Evolutionary conservation across 1,284 basidiomycete genomes (phyloP), one percentile per base, ranked within the genome.

Genomic region (Anthracocystis panici-leucophaei): DNA sequence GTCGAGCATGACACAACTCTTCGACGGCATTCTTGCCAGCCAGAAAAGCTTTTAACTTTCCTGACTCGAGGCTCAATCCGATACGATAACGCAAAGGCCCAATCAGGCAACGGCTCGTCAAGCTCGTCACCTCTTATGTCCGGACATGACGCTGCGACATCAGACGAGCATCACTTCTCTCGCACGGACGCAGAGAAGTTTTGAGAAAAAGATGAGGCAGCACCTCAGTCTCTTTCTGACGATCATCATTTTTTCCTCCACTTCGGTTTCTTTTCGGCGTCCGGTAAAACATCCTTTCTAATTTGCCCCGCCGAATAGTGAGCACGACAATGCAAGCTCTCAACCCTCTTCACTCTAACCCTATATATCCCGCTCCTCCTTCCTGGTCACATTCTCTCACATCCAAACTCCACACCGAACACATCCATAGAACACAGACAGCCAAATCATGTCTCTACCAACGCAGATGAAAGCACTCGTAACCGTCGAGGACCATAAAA

Each of bases 401-500:
- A 18, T 20, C 27, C 18, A 1, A n/a, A 18, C 48, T 16, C 16
- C 18, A 20, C 16, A 18, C 27, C n/a, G 4, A 11, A 1, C 46
- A 7, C 12, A 31, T 14, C 3, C 14, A 48, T 2, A n/a, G 25
- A 55, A 55, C 31, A 9, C 21, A 9, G 0, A 20, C 12, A 21
- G 41, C 40, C 10, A 27, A 27, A 61, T 10, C 29, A 75, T 75
- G 73, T 54, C 67, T 14, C 41, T 50, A 3, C 56, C 62, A 12
- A 29, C 60, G 31, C 61, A 67, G 20, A 82, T 82, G 77, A 63
- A 79, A 48, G 81, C 82, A 1, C 58, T 82, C 33, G 67, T 77
- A 52, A 67, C 75, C 5, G 68, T 67, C 46, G 70, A 76, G 23
- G 80, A 52, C 60, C 64, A 79, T n/a, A 66, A 68, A 41, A 74